phyloP scores from a whole-genome alignment of 225 moss, liverwort and hornwort genomes.

The Lunularia cruciata region DNA sequence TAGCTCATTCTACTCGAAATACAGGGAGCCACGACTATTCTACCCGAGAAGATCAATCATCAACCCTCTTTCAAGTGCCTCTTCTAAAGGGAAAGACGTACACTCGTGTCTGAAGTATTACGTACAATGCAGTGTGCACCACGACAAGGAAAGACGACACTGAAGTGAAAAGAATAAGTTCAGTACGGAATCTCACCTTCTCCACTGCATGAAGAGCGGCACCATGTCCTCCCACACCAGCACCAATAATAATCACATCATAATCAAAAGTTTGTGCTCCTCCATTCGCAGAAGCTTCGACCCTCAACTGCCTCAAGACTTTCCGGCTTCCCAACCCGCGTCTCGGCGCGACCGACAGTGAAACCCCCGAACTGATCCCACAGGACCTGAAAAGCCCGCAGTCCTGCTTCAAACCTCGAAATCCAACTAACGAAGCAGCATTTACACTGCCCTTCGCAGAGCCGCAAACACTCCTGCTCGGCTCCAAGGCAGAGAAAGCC shows the following conservation, averaged over 20 bases:
- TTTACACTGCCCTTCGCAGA: not conserved
- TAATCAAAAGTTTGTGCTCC: constrained; percentile 78
- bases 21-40: no score
- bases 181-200: constrained; percentile 48
- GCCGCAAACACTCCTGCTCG: not conserved
- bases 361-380: constrained; percentile 29
- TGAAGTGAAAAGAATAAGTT: not conserved
- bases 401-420: constrained; percentile 30
- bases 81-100: no score
- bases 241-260: constrained; percentile 95
- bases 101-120: no score
- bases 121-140: no score
- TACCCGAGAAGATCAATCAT: no score
- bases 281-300: constrained; percentile 63
- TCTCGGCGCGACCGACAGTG: constrained; percentile 15
- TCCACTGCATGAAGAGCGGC: constrained; percentile 97
- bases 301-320: constrained; percentile 28
- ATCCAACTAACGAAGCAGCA: constrained; percentile 24
- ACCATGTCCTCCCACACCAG: constrained; percentile 96
- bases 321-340: constrained; percentile 11
- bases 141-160: not conserved
- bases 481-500: constrained; percentile 17
- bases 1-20: no score
- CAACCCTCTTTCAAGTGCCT: no score
- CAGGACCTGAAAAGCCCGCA: constrained; percentile 12